Percentiles rank a stretch among this genome's conserved stretches.
These are phyloP conservation scores for Coniochaeta prunicola DNA, from an alignment of 2,329 filamentous ascomycete species.

Conservation along the genomic window DNA sequence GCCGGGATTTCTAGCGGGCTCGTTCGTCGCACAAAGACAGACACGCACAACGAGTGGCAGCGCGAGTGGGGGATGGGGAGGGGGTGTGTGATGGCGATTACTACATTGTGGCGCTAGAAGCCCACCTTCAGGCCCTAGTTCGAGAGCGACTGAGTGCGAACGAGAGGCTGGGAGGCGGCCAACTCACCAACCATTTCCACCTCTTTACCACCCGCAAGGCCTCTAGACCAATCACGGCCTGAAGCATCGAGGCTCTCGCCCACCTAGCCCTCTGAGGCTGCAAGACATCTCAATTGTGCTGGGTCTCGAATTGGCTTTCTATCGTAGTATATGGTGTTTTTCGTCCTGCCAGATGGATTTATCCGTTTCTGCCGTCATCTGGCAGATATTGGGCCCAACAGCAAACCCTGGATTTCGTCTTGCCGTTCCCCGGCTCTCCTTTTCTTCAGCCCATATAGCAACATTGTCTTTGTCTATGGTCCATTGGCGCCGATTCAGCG, in stretches of 20 bases:
- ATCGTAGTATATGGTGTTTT: neutral
- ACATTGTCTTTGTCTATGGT: neutral
- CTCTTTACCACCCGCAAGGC: neutral
- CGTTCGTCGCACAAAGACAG: neutral
- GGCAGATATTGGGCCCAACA: constrained; percentile 5
- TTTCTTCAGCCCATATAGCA: neutral
- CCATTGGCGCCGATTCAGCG: neutral
- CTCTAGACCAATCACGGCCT: neutral
- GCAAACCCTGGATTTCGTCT: neutral
- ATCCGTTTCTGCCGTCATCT: constrained; percentile 4
- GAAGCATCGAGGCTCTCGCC: neutral
- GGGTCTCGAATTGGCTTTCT: neutral
- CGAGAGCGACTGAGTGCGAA: neutral
- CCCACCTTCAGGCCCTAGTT: neutral
- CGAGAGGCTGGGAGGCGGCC: constrained; percentile 3
- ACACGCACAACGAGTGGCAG: neutral
- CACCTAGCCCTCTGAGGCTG: constrained; percentile 3
- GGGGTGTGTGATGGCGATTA: neutral
- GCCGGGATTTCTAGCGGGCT: constrained; percentile 8
- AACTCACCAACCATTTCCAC: neutral
- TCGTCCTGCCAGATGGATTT: neutral
- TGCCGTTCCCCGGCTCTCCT: neutral
- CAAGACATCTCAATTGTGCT: constrained; percentile 4
- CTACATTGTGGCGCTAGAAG: neutral
- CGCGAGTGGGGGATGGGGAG: neutral